A percentile compares a stretch with the other conserved stretches of the same genome.
Conservation (phyloP, 148 eudicot genomes). For the Talinum fruticosum region DNA sequence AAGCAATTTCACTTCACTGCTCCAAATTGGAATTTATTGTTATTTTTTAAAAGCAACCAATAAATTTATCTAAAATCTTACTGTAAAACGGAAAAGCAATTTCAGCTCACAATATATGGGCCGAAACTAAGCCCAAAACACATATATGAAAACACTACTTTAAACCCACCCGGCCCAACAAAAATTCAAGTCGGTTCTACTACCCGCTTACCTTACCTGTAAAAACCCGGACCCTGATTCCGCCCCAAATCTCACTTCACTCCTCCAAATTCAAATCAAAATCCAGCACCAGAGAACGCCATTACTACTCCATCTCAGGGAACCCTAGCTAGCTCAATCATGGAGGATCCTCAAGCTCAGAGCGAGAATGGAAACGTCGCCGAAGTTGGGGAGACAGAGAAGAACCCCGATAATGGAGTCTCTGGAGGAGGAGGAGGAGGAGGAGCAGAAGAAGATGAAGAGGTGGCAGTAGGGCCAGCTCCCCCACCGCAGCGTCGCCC, state of each 20-base stretch:
- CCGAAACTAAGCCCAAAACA: background rate
- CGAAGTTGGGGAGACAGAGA: slow-evolving; percentile 17
- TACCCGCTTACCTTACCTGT: too few species aligned
- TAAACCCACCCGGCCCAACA: background rate
- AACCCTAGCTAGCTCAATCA: slow-evolving; percentile 4
- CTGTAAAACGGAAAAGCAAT: too few species aligned
- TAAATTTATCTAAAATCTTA: too few species aligned
- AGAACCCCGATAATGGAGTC: slow-evolving; percentile 24
- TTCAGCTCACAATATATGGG: background rate
- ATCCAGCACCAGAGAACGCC: background rate
- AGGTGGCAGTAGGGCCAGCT: slow-evolving; percentile 57
- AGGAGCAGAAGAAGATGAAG: slow-evolving; percentile 31
- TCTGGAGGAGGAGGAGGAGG: background rate
- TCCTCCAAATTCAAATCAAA: background rate
- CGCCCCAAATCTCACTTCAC: background rate
- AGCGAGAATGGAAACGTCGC: background rate
- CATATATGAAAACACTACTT: background rate
- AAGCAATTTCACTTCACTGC: too few species aligned
- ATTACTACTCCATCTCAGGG: background rate
- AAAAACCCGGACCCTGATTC: background rate
- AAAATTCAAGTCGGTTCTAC: background rate
- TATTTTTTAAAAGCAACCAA: too few species aligned
- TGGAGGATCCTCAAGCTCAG: slow-evolving; percentile 17
- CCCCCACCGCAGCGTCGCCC: slow-evolving; percentile 73
- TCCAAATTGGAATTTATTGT: too few species aligned